Evolutionary conservation across 208 protist genomes (phyloP), one percentile per base, ranked within the genome.

Genomic region (Leishmania martiniquensis): DNA sequence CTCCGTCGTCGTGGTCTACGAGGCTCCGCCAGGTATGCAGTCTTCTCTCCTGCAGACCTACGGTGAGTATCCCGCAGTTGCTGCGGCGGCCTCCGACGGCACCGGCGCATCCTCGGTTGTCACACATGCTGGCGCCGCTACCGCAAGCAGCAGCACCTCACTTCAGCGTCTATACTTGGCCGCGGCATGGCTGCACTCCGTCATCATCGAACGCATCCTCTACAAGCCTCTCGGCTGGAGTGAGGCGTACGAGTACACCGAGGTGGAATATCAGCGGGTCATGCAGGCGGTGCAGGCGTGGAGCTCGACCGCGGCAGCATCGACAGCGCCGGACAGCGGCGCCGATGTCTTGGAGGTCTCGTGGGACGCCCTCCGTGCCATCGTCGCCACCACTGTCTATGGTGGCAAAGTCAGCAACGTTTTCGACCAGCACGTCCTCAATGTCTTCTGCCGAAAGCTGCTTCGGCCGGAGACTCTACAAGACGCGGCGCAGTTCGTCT

Each of bases 191-290:
- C 79, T 99, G 62, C 97, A 99, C 79, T 93, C 98, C 12, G 85
- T 99, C n/a, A 89, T 99, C 51, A 94, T 98, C 81, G 99, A 99
- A 86, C 92, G 99, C 71, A 77, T 99, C 25, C 82, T 94, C 54
- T 99, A 99, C 82, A 86, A 95, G 74, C 99, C 99, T 29, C 76
- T 99, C 10, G 99, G 99, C 52, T 99, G 99, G 99, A 96, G 91
- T 37, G 98, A 99, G 89, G 71, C 70, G 7, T 99, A 99, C 90
- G 99, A 99, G 88, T 99, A 99, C 89, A 99, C 91, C 72, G 98
- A 99, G 54, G 93, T 93, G 17, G 99, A 99, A 86, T 95, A 99
- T 57, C 86, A 91, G 51, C 96, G 93, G 55, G 96, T 99, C 10
- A 66, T 99, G 17, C 91, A 98, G 45, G 91, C 96, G 10, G 85